Percentiles rank a stretch among this genome's conserved stretches.
phyloP scores from a whole-genome alignment of 1,284 basidiomycete species.

The Pterulicium gracile region DNA sequence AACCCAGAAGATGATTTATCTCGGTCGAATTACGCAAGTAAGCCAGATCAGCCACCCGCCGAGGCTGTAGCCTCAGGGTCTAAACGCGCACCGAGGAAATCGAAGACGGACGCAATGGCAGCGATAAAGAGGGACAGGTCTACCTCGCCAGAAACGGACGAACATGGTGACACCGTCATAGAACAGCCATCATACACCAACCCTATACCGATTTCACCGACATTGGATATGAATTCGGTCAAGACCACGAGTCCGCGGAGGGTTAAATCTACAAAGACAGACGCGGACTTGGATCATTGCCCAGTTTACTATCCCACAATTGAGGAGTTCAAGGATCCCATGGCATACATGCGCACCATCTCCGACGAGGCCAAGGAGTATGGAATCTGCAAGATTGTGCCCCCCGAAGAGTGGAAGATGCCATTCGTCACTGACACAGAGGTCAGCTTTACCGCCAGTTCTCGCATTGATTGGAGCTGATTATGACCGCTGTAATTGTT shows the following conservation, averaged over 20 bases:
- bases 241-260: conserved; percentile 50
- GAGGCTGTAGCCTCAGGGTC: conserved; percentile 28
- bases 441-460: conserved; percentile 34
- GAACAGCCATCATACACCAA: conserved; percentile 37
- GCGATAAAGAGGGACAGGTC: conserved; percentile 58
- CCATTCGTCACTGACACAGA: conserved; percentile 95
- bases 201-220: conserved; percentile 48
- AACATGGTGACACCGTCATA: conserved; percentile 26
- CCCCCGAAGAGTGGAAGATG: conserved; percentile 91
- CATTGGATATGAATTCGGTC: conserved; percentile 57
- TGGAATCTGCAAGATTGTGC: conserved; percentile 96
- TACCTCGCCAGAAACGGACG: conserved; percentile 37
- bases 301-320: conserved; percentile 82
- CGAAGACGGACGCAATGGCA: conserved; percentile 73
- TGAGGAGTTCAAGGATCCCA: conserved; percentile 93
- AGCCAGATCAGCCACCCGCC: conserved; percentile 13
- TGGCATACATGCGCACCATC: conserved; percentile 87
- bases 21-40: neutral
- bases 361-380: conserved; percentile 65
- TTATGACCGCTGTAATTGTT: conserved; percentile 11
- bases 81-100: conserved; percentile 72
- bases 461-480: neutral
- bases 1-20: conserved; percentile 20
- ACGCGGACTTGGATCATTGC: conserved; percentile 86
- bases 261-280: conserved; percentile 32